Evolutionary conservation across 257 asterid genomes (phyloP), one percentile per base, ranked within the genome.

Genomic region (Handroanthus guayacan): DNA sequence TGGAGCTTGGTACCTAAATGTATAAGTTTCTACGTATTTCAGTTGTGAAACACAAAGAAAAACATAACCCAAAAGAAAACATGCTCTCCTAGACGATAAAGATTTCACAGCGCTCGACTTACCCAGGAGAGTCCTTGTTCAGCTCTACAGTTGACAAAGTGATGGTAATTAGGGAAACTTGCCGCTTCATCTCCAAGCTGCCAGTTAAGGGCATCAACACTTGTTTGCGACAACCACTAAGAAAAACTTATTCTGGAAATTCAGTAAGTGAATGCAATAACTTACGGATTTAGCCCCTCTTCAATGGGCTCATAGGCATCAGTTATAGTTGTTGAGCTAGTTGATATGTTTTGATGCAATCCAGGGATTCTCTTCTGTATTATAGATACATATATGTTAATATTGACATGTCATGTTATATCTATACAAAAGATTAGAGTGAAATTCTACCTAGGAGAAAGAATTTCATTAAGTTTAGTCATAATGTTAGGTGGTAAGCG

Each of bases 101-200:
- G 31, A 25, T 25, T 25, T 25, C 31, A 25, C 31, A 25, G 31
- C 31, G 1, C 31, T 25, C 1, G 31, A 25, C 31, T 41, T 84
- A 90, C 96, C 96, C 94, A 17, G 90, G 88, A 75, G 92, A 85
- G 58, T 84, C 81, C 82, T 79, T 90, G 90, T 90, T 85, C 74
- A 90, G 92, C 81, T 88, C 96, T 69, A 71, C 74, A 2, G 76
- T 66, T 67, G 96, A 90, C 75, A 90, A 72, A 7, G 96, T 87
- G 75, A 90, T 90, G 71, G 96, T 82, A 74, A 90, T 84, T 92
- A 90, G 86, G 3, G 96, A 90, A 64, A 90, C 94, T 77, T 86
- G 94, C 20, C 96, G 94, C 76, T 92, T 90, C 81, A 88, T 92
- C 81, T 89, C 95, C 86, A 89, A 92, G 41, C 92, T 89, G 85